Evolutionary conservation across 2,329 filamentous ascomycete species (phyloP).

Genomic region (Cercospora canescens): DNA sequence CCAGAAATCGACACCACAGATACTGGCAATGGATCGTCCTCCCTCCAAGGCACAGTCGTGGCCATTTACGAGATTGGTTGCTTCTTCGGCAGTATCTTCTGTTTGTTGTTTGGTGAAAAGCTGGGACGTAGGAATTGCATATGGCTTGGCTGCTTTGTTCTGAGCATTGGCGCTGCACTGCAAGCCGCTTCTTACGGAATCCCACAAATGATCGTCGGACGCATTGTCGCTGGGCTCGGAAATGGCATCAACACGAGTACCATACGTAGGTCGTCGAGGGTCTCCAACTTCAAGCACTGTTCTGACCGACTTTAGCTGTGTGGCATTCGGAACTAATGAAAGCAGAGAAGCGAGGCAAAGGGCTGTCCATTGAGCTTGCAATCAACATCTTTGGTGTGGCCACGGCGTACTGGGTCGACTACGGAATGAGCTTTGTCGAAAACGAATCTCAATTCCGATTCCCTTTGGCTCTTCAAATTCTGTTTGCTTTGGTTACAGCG

Average conservation of each 20-base stretch:
- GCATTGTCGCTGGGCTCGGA: constrained; percentile 13
- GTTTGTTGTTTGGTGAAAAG: constrained; percentile 48
- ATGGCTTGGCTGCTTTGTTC: constrained; percentile 48
- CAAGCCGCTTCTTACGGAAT: constrained; percentile 43
- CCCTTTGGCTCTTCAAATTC: constrained; percentile 47
- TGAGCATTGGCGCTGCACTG: constrained; percentile 50
- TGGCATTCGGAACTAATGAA: constrained; percentile 49
- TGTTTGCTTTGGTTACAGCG: constrained; percentile 37
- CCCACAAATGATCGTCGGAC: constrained; percentile 40
- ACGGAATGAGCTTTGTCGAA: constrained; percentile 35
- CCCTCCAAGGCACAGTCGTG: constrained; percentile 43
- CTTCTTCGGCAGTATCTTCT: constrained; percentile 55
- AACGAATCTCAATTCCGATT: constrained; percentile 42
- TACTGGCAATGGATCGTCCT: constrained; percentile 14
- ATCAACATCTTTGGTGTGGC: constrained; percentile 40
- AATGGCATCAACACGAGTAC: constrained; percentile 17
- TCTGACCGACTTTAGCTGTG: constrained; percentile 30
- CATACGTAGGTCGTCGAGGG: constrained; percentile 1
- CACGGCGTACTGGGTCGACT: constrained; percentile 33
- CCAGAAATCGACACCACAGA: constrained; percentile 22
- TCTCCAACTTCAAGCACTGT: neutral
- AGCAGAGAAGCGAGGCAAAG: constrained; percentile 42
- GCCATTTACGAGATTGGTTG: constrained; percentile 61
- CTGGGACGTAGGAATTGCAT: constrained; percentile 50
- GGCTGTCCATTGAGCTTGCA: constrained; percentile 28